Evolutionary conservation across 2,329 filamentous ascomycete genomes (phyloP), one percentile per base, ranked within the genome.

Genomic region (Pseudogymnoascus sp.): DNA sequence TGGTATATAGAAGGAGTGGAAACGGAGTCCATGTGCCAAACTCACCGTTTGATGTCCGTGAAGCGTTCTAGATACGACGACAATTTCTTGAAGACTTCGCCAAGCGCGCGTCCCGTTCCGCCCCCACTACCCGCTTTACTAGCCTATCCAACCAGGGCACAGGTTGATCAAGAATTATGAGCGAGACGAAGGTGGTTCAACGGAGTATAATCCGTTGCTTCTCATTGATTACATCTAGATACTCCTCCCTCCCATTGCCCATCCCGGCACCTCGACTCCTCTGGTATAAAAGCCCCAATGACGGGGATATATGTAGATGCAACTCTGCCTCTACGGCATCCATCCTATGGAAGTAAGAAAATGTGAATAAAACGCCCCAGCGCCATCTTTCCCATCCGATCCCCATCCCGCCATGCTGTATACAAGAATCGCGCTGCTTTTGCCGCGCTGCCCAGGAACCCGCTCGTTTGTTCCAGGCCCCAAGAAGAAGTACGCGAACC

Each of bases 371-470:
- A 56, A 56, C 46, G n/a, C 46, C 26, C 46, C 26, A 12, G 46
- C 46, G 26, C 46, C 46, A 19, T 56, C n/a, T 56, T 56, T 56
- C 46, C 46, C 26, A 31, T 31, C 46, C 46, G n/a, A 33, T 12
- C 26, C 46, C 46, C n/a, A 56, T 56, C 26, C 26, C 46, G 46
- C 46, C 46, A 56, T 56, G 46, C 46, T 56, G 46, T 56, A 56
- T 33, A 56, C 26, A 56, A 56, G 33, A 56, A 33, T 10, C 26
- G 46, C 26, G 26, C 26, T 56, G 46, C 26, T 31, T 56, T 53
- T 46, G 26, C 26, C 46, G 46, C 46, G 46, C 46, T 56, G 26
- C 46, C 46, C n/a, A 28, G 46, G 46, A 56, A 56, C 26, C 26
- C 46, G 46, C 46, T 56, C 46, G 46, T 56, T 31, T 56, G 46